phyloP scores from a whole-genome alignment of 805 yeast genomes.

The Barnettozyma wickerhamii region DNA sequence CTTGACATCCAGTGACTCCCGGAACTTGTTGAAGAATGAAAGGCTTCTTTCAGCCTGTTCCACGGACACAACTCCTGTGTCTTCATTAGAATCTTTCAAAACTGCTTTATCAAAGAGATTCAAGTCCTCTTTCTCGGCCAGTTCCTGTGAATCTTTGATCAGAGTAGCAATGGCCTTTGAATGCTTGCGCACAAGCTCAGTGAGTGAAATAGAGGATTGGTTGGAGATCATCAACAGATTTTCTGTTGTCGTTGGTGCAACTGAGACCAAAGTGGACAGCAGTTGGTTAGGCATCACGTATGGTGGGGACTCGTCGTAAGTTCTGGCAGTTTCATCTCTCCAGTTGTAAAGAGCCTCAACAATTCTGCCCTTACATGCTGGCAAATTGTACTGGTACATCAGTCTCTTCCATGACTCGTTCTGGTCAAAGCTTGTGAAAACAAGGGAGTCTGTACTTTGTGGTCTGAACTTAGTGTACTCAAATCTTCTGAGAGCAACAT shows the following conservation, averaged over 20 bases:
- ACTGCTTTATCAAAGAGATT: slow-evolving; percentile 30
- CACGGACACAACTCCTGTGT: slow-evolving; percentile 6
- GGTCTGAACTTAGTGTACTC: slow-evolving; percentile 72
- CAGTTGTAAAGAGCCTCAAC: slow-evolving; percentile 65
- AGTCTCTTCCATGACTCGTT: slow-evolving; percentile 65
- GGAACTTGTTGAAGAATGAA: slow-evolving; percentile 1
- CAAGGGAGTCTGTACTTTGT: slow-evolving; percentile 25
- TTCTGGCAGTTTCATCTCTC: slow-evolving; percentile 78
- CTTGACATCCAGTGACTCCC: background rate
- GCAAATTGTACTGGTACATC: slow-evolving; percentile 61
- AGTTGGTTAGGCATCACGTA: slow-evolving; percentile 81
- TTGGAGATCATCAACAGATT: slow-evolving; percentile 48
- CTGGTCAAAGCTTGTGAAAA: slow-evolving; percentile 48
- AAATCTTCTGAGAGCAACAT: slow-evolving; percentile 75
- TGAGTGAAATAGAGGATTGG: slow-evolving; percentile 28
- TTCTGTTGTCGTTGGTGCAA: slow-evolving; percentile 53
- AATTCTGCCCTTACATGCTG: slow-evolving; percentile 46
- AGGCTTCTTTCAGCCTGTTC: slow-evolving; percentile 14
- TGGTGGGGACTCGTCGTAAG: slow-evolving; percentile 78
- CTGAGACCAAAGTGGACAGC: slow-evolving; percentile 54
- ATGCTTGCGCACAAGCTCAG: slow-evolving; percentile 54
- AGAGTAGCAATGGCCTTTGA: slow-evolving; percentile 56
- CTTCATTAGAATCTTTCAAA: background rate
- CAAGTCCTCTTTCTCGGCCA: slow-evolving; percentile 32
- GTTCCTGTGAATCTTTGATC: slow-evolving; percentile 33